Evolutionary conservation across 345 rosid genomes (phyloP).

Genomic region (Syzygium aqueum): DNA sequence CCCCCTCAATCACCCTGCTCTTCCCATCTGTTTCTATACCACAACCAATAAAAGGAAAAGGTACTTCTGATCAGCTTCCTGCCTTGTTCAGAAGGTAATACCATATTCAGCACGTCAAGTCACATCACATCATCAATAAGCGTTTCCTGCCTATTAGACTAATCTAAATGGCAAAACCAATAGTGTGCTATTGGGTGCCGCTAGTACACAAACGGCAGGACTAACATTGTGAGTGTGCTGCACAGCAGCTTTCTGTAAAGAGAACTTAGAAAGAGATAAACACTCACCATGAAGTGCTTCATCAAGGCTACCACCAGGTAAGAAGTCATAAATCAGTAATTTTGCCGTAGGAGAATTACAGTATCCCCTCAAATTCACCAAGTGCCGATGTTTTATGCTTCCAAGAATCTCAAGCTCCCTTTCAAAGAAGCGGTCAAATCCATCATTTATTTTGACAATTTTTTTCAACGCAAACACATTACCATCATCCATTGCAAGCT

Average conservation of each 20-base stretch:
- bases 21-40: background rate
- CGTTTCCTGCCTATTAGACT: background rate
- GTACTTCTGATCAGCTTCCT: background rate
- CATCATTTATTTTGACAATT: conserved; percentile 81
- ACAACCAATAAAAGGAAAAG: background rate
- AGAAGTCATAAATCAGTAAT: conserved; percentile 79
- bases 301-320: conserved; percentile 95
- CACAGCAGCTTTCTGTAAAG: background rate
- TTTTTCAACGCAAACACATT: conserved; percentile 82
- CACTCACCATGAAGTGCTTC: conserved; percentile 91
- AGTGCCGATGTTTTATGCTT: conserved; percentile 91
- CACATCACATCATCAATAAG: background rate
- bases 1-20: background rate
- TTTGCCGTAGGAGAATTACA: conserved; percentile 93
- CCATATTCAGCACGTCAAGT: background rate
- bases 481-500: conserved; percentile 95
- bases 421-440: conserved; percentile 92
- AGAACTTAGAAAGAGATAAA: background rate
- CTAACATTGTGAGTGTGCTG: background rate
- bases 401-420: conserved; percentile 98
- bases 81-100: background rate
- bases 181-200: background rate
- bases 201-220: background rate
- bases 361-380: conserved; percentile 93
- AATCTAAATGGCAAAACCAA: background rate